Base-by-base conservation (phyloP, 306 rosid species). In the Acacia crassicarpa region DNA sequence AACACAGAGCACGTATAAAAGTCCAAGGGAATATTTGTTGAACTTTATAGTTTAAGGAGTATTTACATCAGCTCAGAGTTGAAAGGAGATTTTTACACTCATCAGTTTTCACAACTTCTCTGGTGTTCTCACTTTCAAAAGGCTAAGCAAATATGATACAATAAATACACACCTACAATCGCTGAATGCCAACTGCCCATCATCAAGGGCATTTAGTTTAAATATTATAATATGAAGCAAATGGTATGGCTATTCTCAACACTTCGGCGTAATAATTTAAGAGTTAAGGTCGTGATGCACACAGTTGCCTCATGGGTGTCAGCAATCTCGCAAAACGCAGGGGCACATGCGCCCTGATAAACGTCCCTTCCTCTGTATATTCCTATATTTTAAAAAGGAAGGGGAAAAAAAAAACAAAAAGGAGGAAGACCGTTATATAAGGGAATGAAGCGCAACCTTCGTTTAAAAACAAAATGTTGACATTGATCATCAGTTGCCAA, bases 271-370 rank as follows among this genome's bases (percentile, higher is more conserved):
- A 65, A 62, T 14, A 53, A 59, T 25, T 22, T 27, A 77, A 70
- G 88, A 63, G 69, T 77, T 69, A 80, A 62, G 87, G 75, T 86
- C 72, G 85, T 27, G 95, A 80, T 80, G 86, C 77, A 81, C 90
- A 93, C 51, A 88, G 84, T 82, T 93, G 98, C 87, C 98, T 89
- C 96, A 93, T 84, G 66, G 98, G 99, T 80, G 98, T 93, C 58
- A 92, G 93, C 84, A 95, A 85, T 92, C 96, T 95, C 70, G 99
- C 97, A 83, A 88, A 93, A 68, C 99, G 91, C 19, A 93, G 96
- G 79, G 99, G 99, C 25, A 95, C 99, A 25, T 93, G 90, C 58
- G 99, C 99, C 88, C 88, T 89, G 81, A 95, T 83, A 76, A 92
- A 86, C 49, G 98, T 95, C 78, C 99, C 99, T 40, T 88, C 82